Evolutionary conservation across 1,284 basidiomycete species (phyloP), one percentile per base, ranked within the genome.

Genomic region (Flammula alnicola): DNA sequence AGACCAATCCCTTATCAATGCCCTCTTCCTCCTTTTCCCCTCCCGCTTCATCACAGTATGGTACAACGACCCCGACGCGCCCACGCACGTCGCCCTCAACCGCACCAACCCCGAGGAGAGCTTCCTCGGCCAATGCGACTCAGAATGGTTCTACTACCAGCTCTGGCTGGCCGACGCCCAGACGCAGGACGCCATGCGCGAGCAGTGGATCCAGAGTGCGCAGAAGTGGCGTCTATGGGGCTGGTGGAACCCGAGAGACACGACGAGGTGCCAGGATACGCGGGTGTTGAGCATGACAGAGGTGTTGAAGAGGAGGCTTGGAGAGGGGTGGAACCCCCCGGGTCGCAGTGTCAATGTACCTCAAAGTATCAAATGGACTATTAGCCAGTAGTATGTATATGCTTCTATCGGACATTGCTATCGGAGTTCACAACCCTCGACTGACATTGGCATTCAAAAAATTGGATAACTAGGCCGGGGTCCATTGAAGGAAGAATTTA

Each of bases 1-100:
- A 58, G 79, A 80, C 61, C 75, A 80, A 56, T 71, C 73, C 0
- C 53, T 81, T 31, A 70, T 78, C 53, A 81, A 81, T 55, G 59
- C 76, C 1, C 63, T 82, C 39, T 59, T 80, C 50, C 56, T 81
- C 32, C 69, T 79, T 17, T 73, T 72, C 59, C 74, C 79, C 1
- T 54, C 65, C 9, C 72, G 74, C 22, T 66, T 81, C 57, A 63
- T 80, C 35, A 68, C 72, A 0, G 69, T 80, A 1, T 70, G 66
- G 60, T 31, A 52, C 8, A 47, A 58, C 16, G 61, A 69, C 40
- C 67, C 63, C 3, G 23, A 27, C 22, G 53, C 58, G 11, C 62
- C 52, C 32, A 55, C 55, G 33, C 54, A 39, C 19, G 26, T 30
- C 22, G 38, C 44, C 12, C 44, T 57, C 25, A 29, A 29, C 6